Percentiles rank a stretch among this genome's conserved stretches.
Conservation (phyloP, 176 grass and related monocot genomes). For the Pharus latifolius region DNA sequence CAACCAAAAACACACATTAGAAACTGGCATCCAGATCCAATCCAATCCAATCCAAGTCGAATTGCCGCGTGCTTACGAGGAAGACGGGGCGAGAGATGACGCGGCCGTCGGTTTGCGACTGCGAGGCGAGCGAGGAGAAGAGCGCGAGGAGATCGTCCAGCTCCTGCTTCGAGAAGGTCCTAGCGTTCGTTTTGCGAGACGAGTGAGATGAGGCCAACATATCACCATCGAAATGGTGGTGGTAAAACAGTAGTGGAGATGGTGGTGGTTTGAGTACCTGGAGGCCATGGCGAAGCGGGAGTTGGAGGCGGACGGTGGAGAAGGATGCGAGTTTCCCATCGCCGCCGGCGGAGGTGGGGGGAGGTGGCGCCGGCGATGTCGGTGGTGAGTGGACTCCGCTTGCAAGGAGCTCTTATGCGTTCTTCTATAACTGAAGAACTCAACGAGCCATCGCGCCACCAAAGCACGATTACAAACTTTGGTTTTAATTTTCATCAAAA, state of each 20-base stretch:
- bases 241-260: background rate
- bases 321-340: slow-evolving; percentile 77
- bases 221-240: background rate
- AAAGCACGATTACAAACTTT: too few relatives aligned
- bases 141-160: slow-evolving; percentile 52
- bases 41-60: background rate
- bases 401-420: slow-evolving; percentile 1
- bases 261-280: slow-evolving; percentile 22
- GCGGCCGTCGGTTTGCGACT: slow-evolving; percentile 45
- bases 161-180: slow-evolving; percentile 86
- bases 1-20: background rate
- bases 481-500: too few relatives aligned
- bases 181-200: slow-evolving; percentile 14
- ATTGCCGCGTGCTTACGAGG: slow-evolving; percentile 29
- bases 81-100: slow-evolving; percentile 62
- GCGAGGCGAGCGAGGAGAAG: slow-evolving; percentile 53
- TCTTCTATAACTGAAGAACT: background rate
- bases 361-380: background rate
- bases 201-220: background rate
- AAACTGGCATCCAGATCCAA: slow-evolving; percentile 1
- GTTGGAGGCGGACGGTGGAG: slow-evolving; percentile 10
- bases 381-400: background rate
- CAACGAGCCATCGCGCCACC: slow-evolving; percentile 1
- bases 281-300: slow-evolving; percentile 39
- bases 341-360: background rate